A percentile compares a stretch with the other conserved stretches of the same genome.
Conservation (phyloP, 768 basidiomycete genomes). For the Mycena indigotica region DNA sequence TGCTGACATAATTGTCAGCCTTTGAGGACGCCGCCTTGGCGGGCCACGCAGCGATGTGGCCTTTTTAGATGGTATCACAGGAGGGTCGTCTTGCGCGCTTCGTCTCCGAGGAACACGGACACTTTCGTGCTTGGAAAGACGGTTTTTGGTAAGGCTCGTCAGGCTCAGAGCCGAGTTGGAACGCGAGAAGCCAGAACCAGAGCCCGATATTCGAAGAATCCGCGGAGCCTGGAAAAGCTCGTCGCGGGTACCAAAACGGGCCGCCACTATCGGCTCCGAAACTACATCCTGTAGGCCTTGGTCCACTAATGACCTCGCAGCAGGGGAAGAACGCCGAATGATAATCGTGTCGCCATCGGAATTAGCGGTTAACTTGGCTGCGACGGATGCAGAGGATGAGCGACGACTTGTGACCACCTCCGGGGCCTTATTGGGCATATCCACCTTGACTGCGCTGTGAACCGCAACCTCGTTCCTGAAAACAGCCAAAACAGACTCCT, state of each 20-base stretch:
- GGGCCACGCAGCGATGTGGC: conserved; percentile 24
- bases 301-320: conserved; percentile 72
- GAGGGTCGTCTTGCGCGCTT: conserved; percentile 46
- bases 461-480: conserved; percentile 33
- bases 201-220: conserved; percentile 36
- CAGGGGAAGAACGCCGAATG: conserved; percentile 65
- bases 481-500: conserved; percentile 39
- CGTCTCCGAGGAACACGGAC: conserved; percentile 64
- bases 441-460: conserved; percentile 8
- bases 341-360: conserved; percentile 62
- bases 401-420: conserved; percentile 49
- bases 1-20: conserved; percentile 38
- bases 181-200: conserved; percentile 41
- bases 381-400: conserved; percentile 66
- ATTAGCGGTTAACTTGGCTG: conserved; percentile 56
- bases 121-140: conserved; percentile 69
- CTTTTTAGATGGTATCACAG: conserved; percentile 27
- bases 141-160: conserved; percentile 62
- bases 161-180: conserved; percentile 63
- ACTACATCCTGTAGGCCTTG: conserved; percentile 79
- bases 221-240: conserved; percentile 61
- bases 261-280: conserved; percentile 69
- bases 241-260: conserved; percentile 63
- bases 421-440: conserved; percentile 11
- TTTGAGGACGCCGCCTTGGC: conserved; percentile 33